phyloP scores from a whole-genome alignment of 2,329 filamentous ascomycete species.

The Drechmeria coniospora region DNA sequence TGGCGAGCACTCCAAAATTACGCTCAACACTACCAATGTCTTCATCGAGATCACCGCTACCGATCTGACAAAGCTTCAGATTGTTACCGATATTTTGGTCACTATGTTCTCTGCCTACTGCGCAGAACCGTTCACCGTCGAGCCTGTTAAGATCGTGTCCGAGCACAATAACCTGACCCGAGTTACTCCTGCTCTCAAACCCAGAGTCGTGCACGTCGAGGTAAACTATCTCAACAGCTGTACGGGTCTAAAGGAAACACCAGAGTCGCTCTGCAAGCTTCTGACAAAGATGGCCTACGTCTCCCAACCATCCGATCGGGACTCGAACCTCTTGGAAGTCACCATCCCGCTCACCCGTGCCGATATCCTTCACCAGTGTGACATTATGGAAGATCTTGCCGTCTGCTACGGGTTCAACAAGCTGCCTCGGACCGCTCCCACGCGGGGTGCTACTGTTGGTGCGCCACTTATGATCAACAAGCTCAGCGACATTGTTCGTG shows the following conservation, averaged over 20 bases:
- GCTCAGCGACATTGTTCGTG: constrained; percentile 76
- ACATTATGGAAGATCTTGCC: constrained; percentile 97
- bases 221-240: constrained; percentile 89
- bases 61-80: constrained; percentile 89
- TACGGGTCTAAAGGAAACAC: constrained; percentile 64
- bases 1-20: constrained; percentile 92
- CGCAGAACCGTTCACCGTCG: constrained; percentile 75
- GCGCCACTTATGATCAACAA: constrained; percentile 87
- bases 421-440: constrained; percentile 73
- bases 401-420: constrained; percentile 98
- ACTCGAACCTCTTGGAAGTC: constrained; percentile 61
- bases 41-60: constrained; percentile 96
- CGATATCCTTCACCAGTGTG: constrained; percentile 89
- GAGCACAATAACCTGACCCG: constrained; percentile 77
- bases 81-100: constrained; percentile 89
- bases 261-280: constrained; percentile 61
- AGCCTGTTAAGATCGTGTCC: constrained; percentile 84
- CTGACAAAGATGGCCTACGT: constrained; percentile 79
- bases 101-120: constrained; percentile 96
- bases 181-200: constrained; percentile 65
- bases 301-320: constrained; percentile 58
- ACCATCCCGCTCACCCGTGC: constrained; percentile 78
- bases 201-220: constrained; percentile 64
- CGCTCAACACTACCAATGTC: constrained; percentile 76
- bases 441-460: constrained; percentile 72